Conservation (phyloP, 805 yeast species). For the Diddensiella santjacobensis region DNA sequence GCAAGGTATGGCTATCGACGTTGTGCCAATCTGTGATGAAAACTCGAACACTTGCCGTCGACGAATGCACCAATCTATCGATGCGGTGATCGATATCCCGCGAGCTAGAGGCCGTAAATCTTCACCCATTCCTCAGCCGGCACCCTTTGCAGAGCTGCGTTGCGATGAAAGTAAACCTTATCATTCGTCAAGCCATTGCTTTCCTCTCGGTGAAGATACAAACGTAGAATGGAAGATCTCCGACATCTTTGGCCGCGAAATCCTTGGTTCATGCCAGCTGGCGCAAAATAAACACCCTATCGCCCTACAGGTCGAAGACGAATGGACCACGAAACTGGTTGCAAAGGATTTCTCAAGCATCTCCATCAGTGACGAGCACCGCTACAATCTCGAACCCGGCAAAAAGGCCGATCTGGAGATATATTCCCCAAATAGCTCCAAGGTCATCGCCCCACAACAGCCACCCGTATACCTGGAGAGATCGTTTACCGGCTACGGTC, state of each 20-base stretch:
- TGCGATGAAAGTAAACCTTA: constrained; percentile 65
- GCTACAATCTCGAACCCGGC: constrained; percentile 5
- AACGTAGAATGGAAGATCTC: constrained; percentile 50
- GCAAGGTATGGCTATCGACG: constrained; percentile 90
- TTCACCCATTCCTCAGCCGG: constrained; percentile 78
- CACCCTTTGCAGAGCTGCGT: constrained; percentile 59
- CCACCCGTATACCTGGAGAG: constrained; percentile 77
- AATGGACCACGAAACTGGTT: constrained; percentile 11
- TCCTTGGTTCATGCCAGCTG: constrained; percentile 62
- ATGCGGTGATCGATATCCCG: constrained; percentile 67
- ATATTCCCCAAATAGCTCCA: constrained; percentile 43
- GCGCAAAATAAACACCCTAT: constrained; percentile 40
- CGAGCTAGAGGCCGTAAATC: constrained; percentile 57
- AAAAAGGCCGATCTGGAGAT: constrained; percentile 36
- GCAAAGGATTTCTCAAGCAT: neutral
- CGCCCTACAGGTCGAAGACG: constrained; percentile 14
- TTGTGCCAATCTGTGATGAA: constrained; percentile 51
- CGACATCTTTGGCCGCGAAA: constrained; percentile 60
- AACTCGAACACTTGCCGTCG: constrained; percentile 15
- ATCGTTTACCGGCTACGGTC: constrained; percentile 87
- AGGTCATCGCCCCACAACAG: constrained; percentile 36
- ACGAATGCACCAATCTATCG: constrained; percentile 59
- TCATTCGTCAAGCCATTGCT: constrained; percentile 63
- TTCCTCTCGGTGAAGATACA: constrained; percentile 60
- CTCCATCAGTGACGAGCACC: neutral